Evolutionary conservation across 2,329 filamentous ascomycete genomes (phyloP), one percentile per base, ranked within the genome.

Genomic region (Pyricularia sp.): DNA sequence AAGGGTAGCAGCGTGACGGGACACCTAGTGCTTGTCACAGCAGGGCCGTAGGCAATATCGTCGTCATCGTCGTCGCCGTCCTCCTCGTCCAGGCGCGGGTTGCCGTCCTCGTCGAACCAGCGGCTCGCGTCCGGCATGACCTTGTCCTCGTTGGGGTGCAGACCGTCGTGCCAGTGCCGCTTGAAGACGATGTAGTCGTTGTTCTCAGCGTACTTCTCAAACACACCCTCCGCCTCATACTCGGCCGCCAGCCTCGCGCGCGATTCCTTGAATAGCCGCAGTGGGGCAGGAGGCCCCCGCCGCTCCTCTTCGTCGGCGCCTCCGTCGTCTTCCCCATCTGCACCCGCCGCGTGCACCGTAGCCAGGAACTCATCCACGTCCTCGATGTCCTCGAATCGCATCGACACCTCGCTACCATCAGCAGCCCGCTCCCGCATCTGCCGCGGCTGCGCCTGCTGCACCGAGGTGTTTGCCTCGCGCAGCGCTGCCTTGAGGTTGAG

Each of bases 1-100:
- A 92, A 88, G 64, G 85, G 81, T 67, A 81, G 81, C 72, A 93
- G 80, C 0, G 90, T 90, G 25, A 94, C 77, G 0, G 90, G 90
- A 74, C 91, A 94, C 73, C 86, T 89, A 36, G 90, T 85, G 76
- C 86, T 90, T 68, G 88, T 82, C 4, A 84, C 85, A n/a, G 42
- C 42, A n/a, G 42, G 42, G 71, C 88, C 87, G 66, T 86, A 84
- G 33, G 94, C 84, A 1, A 89, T 84, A 28, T 94, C 81, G 61
- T 94, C 91, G 25, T 91, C 89, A 68, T 90, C 89, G 20, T 84
- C 83, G 5, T 86, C 87, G 1, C 84, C 82, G 2, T 78, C 81
- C 3, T 72, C 78, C 0, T 73, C 79, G 67, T 42, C 70, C 69
- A 72, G 70, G 61, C 80, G 77, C 3, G 84, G 83, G 58, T 90